Conservation (phyloP, 164 flowering plant species). For the Macadamia integrifolia region DNA sequence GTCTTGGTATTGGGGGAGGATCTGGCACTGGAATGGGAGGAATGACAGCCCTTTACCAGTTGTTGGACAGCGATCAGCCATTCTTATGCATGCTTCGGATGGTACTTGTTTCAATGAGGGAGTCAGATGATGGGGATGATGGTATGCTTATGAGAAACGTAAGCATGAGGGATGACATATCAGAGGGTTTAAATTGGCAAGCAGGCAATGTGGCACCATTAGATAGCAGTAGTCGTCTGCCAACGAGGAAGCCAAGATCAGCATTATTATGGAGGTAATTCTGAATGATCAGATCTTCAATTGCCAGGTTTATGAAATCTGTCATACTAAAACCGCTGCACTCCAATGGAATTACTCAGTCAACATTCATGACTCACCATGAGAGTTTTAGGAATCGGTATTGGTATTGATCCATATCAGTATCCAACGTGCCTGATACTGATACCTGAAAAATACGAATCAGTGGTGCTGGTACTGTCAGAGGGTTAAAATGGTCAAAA, state of each 20-base stretch:
- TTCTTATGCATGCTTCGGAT: constrained; percentile 98
- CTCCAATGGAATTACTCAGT: too few relatives aligned
- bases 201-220: constrained; percentile 24
- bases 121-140: constrained; percentile 86
- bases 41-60: constrained; percentile 90
- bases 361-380: too few relatives aligned
- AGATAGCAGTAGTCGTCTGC: constrained; percentile 36
- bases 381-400: too few relatives aligned
- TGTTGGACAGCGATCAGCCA: constrained; percentile 97
- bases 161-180: constrained; percentile 41
- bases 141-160: constrained; percentile 52
- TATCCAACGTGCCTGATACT: too few relatives aligned
- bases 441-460: too few relatives aligned
- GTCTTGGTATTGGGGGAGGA: constrained; percentile 98
- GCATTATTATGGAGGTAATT: constrained; percentile 94
- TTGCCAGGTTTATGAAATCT: too few relatives aligned
- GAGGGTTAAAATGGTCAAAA: too few relatives aligned
- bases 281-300: background rate
- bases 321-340: too few relatives aligned
- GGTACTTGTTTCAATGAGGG: constrained; percentile 98
- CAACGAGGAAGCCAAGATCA: constrained; percentile 70
- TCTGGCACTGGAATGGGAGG: constrained; percentile 99
- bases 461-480: too few relatives aligned
- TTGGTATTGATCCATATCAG: too few relatives aligned
- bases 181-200: constrained; percentile 42